Evolutionary conservation across 306 rosid species (phyloP).

Genomic region (Geum urbanum): DNA sequence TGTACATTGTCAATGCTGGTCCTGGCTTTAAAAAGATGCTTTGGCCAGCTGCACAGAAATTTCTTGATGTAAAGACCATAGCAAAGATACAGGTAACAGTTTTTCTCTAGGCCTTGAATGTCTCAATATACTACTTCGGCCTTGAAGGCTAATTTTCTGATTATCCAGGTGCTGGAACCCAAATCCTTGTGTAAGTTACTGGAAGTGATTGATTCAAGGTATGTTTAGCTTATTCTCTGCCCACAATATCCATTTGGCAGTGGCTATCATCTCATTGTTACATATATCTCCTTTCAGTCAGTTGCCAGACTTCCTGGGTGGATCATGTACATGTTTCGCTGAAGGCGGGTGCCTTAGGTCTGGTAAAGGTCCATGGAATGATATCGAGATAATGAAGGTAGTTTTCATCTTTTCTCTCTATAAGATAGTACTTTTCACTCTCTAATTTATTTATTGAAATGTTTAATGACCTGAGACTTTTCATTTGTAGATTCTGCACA

Average conservation of each 20-base stretch:
- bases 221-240: slow-evolving; percentile 16
- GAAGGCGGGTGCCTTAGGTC: slow-evolving; percentile 91
- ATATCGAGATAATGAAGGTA: slow-evolving; percentile 88
- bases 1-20: slow-evolving; percentile 95
- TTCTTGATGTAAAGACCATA: slow-evolving; percentile 76
- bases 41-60: slow-evolving; percentile 94
- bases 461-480: slow-evolving; percentile 19
- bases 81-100: slow-evolving; percentile 79
- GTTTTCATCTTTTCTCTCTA: neutral
- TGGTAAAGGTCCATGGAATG: slow-evolving; percentile 92
- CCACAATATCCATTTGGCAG: neutral
- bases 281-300: slow-evolving; percentile 52
- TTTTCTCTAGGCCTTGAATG: slow-evolving; percentile 18
- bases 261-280: slow-evolving; percentile 17
- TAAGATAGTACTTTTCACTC: neutral
- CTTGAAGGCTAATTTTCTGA: slow-evolving; percentile 23
- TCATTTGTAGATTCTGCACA: slow-evolving; percentile 62
- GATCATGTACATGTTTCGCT: slow-evolving; percentile 68
- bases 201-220: slow-evolving; percentile 82
- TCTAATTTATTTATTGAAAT: slow-evolving; percentile 26
- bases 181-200: slow-evolving; percentile 59
- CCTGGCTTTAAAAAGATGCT: slow-evolving; percentile 89
- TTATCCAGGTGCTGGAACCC: slow-evolving; percentile 72
- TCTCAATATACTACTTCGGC: slow-evolving; percentile 16
- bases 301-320: slow-evolving; percentile 94